Evolutionary conservation across 495 filamentous ascomycete genomes (phyloP), one percentile per base, ranked within the genome.

Genomic region (Neurospora terricola): DNA sequence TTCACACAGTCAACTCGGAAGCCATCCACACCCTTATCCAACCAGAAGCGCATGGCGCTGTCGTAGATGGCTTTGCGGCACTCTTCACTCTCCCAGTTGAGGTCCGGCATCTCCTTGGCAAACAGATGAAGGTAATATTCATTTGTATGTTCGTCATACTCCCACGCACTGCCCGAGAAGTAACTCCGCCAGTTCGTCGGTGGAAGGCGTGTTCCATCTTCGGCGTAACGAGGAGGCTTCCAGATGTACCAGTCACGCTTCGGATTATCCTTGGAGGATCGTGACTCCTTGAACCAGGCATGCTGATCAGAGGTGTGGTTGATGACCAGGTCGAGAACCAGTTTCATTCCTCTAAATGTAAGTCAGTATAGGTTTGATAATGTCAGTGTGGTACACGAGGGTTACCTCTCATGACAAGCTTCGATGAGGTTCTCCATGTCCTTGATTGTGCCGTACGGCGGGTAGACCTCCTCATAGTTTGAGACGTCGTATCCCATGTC

Each of bases 221-320:
- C 81, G 73, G 87, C 88, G 73, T 87, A 88, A 48, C 83, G 85
- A 0, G 89, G 82, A 12, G 86, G 85, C 75, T 86, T 88, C 91
- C 91, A 93, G 75, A 93, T 87, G 76, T 94, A 93, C 88, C 89
- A 93, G 77, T 92, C 86, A 1, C 89, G 82, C 77, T 91, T 93
- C 45, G 87, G 80, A 73, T 85, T 90, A 70, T 87, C 82, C 74
- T 84, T 90, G 23, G 87, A 89, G 21, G 84, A 86, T 66, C 88
- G 83, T 8, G 90, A 91, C 71, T 92, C 86, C 75, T 88, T 83
- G 80, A 94, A 94, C 91, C 92, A 94, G 38, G 85, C 85, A 75
- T 93, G 90, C 81, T 93, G 86, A 72, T 92, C 88, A n/a, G 87
- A 90, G n/a, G 90, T 93, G 79, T 94, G 92, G 75, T 94, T 94